Conservation (phyloP, 2,329 filamentous ascomycete species). For the Lachnellula hyalina region DNA sequence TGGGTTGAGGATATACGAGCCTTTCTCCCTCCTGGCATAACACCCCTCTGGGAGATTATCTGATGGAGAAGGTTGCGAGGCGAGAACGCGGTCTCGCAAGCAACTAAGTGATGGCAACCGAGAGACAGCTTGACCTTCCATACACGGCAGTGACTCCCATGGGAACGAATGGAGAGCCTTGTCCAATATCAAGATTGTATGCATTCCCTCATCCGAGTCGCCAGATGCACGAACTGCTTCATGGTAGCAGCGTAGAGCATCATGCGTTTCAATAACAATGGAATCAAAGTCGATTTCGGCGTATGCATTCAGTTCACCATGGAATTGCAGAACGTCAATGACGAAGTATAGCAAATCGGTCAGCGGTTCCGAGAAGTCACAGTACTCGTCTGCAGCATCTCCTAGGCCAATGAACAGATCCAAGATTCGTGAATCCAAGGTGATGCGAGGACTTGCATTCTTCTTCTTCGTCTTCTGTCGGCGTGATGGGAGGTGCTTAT, state of each 20-base stretch:
- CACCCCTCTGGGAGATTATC: slow-evolving; percentile 39
- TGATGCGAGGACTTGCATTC: slow-evolving; percentile 38
- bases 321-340: slow-evolving; percentile 92
- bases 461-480: slow-evolving; percentile 58
- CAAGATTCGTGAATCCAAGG: slow-evolving; percentile 63
- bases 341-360: slow-evolving; percentile 94
- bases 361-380: slow-evolving; percentile 81
- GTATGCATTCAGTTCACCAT: slow-evolving; percentile 92
- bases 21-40: slow-evolving; percentile 49
- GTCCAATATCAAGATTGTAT: slow-evolving; percentile 87
- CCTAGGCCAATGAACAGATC: slow-evolving; percentile 87
- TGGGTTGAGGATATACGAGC: slow-evolving; percentile 85
- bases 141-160: slow-evolving; percentile 91
- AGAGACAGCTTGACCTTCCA: slow-evolving; percentile 73
- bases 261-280: slow-evolving; percentile 83
- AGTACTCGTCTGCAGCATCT: slow-evolving; percentile 59
- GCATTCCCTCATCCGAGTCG: slow-evolving; percentile 41
- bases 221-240: slow-evolving; percentile 36
- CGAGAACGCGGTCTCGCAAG: slow-evolving; percentile 67
- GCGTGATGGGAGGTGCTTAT: slow-evolving; percentile 75
- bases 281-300: slow-evolving; percentile 95
- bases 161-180: slow-evolving; percentile 87
- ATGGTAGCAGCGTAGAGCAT: slow-evolving; percentile 78
- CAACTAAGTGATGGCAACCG: slow-evolving; percentile 82
- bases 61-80: slow-evolving; percentile 16